Conservation (phyloP, 176 grass and related monocot species). For the Rhynchospora pubera region DNA sequence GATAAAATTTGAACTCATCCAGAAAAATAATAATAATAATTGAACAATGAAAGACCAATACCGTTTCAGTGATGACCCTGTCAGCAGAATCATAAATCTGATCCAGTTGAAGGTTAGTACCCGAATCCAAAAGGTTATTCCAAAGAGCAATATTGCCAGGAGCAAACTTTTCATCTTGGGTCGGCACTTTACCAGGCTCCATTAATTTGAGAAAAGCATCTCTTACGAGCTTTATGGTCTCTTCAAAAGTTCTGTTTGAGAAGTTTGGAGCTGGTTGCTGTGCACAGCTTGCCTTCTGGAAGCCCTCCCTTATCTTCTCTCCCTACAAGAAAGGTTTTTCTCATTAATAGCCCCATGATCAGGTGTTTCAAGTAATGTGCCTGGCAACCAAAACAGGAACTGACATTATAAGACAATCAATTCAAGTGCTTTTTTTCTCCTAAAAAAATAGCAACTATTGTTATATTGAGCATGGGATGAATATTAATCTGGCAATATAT, state of each 20-base stretch:
- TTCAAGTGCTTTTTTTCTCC: not conserved
- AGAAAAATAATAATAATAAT: not conserved
- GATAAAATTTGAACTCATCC: not conserved
- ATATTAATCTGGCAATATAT: not conserved
- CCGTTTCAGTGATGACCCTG: slow-evolving; percentile 37
- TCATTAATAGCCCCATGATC: not conserved
- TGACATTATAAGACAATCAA: not conserved
- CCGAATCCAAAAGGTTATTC: slow-evolving; percentile 61
- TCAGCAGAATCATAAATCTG: slow-evolving; percentile 45
- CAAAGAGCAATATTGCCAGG: slow-evolving; percentile 53
- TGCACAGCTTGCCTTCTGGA: slow-evolving; percentile 16
- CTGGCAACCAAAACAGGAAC: not conserved
- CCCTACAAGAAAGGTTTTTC: slow-evolving; percentile 34
- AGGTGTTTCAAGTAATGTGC: not conserved
- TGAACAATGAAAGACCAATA: slow-evolving; percentile 32
- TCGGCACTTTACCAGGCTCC: slow-evolving; percentile 20
- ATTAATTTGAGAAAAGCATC: slow-evolving; percentile 38
- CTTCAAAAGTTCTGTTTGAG: slow-evolving; percentile 36
- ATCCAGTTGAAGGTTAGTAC: slow-evolving; percentile 47
- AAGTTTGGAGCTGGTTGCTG: slow-evolving; percentile 19
- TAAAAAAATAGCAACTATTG: not conserved
- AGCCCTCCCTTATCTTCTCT: slow-evolving; percentile 26
- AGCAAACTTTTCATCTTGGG: slow-evolving; percentile 29
- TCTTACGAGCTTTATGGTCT: slow-evolving; percentile 30
- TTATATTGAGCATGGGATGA: not conserved